Base-by-base conservation (phyloP, 305 asterid genomes). In the Nicotiana rustica region DNA sequence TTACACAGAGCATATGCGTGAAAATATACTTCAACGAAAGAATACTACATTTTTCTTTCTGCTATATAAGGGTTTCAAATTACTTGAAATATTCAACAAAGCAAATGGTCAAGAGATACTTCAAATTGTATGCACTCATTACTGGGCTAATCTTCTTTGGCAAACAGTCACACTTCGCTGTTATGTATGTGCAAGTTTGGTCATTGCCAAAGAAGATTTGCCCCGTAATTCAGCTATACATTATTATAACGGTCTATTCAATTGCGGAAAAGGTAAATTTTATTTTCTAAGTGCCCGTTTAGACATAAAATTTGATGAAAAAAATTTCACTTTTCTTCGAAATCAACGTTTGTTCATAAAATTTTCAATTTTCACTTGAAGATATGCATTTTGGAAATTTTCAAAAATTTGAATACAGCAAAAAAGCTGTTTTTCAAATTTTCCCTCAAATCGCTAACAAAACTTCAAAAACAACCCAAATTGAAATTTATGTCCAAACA, bases 191-290 rank as follows among this genome's bases (percentile, higher is more conserved):
- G 67, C 52, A 56, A 78, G 3, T 21, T 59, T 35, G 35, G 69
- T 59, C 21, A 35, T 62, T 78, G 70, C 81, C 81, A 78, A 77
- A 59, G 81, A 78, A 78, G 81, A 59, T 78, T 78, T 78, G 81
- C 70, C 81, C 70, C 21, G 38, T 62, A 78, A 78, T 5, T 59
- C 57, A 59, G n/a, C 52, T 19, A 78, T 78, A 59, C 81, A 56
- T 56, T 41, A 69, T 3, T 36, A 35, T 17, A 17, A 14, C 15
- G 3, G 4, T 36, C 4, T 4, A 4, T 67, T 33, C 14, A 67
- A 67, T 15, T 15, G 25, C 13, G 17, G 4, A 0, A 67, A 15
- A 67, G 73, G 25, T 67, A 31, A 67, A 33, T 13, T 6, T 31
- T 12, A 4, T 66, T 66, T 14, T 36, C 41, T 36, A 36, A 14